Evolutionary conservation across 768 basidiomycete genomes (phyloP), one percentile per base, ranked within the genome.

Genomic region (Tylopilus rubrobrunneus): DNA sequence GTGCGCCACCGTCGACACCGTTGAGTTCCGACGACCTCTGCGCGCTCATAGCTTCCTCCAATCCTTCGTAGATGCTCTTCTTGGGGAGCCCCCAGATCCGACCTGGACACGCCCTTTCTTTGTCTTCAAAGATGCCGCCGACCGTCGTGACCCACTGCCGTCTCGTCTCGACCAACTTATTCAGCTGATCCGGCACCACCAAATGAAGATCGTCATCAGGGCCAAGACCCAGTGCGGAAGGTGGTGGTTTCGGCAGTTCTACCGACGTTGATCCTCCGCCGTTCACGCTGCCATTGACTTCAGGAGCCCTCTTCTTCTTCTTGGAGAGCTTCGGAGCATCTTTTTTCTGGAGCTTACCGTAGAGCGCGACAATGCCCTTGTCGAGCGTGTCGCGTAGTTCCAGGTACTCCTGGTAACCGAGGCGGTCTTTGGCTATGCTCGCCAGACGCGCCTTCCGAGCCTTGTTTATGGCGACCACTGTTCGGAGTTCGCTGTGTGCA

Each of bases 361-460:
- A 97, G 10, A 86, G 75, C 17, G 73, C 76, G 44, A 80, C 75
- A 66, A 98, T 91, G 61, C 86, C 85, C 74, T 84, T 87, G 76
- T 98, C 95, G 46, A 98, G 80, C 5, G 86, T 78, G 57, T 96
- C 93, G 17, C 94, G 83, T 8, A 83, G 69, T 29, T 91, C 88
- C 53, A 91, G 71, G 73, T 96, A 98, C 64, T 98, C 96, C 63
- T 92, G 90, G 66, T 92, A 91, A 7, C 86, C 93, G 17, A 98
- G 78, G 21, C 94, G 83, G 63, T 94, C 91, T 55, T 86, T 83
- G 28, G 94, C 93, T 56, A 94, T 80, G 14, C 77, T 74, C 14
- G 78, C 78, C 2, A 98, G 79, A 4, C 89, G 84, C 29, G 73
- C 71, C 67, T 88, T 88, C 12, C 96, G 86, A 4, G 83, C 81